phyloP scores from a whole-genome alignment of 192 early-diverging fungal species.

The Thamnidium elegans region DNA sequence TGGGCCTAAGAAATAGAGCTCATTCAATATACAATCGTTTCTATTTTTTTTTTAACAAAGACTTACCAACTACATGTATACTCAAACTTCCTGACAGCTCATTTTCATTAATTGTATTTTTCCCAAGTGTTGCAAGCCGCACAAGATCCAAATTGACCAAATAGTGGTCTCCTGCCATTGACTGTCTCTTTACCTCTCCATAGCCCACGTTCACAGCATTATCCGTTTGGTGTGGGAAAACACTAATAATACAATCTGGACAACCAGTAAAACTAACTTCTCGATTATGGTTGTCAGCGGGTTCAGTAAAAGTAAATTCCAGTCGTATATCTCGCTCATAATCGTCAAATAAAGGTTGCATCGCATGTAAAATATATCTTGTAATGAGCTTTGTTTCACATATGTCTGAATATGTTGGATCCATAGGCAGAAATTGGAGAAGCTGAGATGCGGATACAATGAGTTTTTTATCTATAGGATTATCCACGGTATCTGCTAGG shows the following conservation, averaged over 20 bases:
- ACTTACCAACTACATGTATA: conserved; percentile 11
- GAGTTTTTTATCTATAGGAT: conserved; percentile 5
- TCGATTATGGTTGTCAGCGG: conserved; percentile 10
- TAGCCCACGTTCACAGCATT: conserved; percentile 2
- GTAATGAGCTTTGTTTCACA: conserved; percentile 10
- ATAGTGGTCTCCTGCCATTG: conserved; percentile 13
- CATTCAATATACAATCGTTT: conserved; percentile 16
- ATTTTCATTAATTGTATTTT: background rate
- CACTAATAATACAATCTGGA: conserved; percentile 19
- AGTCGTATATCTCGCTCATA: conserved; percentile 9
- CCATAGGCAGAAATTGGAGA: conserved; percentile 14
- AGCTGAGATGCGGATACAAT: conserved; percentile 14
- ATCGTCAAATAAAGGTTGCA: conserved; percentile 19
- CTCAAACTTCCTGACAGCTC: background rate
- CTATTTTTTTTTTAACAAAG: conserved; percentile 2
- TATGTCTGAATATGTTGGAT: conserved; percentile 14
- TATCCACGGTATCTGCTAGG: conserved; percentile 1
- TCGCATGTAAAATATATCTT: conserved; percentile 10
- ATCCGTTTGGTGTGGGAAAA: conserved; percentile 19
- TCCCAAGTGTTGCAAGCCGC: conserved; percentile 8
- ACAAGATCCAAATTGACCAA: conserved; percentile 21
- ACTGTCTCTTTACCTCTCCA: conserved; percentile 10
- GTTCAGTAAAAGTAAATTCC: conserved; percentile 14
- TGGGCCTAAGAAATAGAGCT: conserved; percentile 6
- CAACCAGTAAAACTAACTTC: conserved; percentile 12